Base-by-base conservation (phyloP, 2,329 filamentous ascomycete genomes). In the Penicillium italicum region DNA sequence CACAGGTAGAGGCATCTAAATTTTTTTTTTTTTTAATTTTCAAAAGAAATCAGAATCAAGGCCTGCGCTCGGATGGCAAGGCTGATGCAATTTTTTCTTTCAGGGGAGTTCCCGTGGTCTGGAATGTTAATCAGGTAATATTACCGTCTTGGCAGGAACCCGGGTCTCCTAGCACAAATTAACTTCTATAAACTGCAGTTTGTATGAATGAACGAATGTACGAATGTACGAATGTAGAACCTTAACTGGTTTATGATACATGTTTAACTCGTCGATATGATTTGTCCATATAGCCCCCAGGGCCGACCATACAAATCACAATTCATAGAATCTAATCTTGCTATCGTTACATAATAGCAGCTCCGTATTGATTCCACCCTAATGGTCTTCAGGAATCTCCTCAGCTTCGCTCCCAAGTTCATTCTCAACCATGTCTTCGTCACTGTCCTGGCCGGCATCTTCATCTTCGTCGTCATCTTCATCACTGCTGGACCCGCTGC, bases 391-490 rank as follows among this genome's bases (percentile, higher is more conserved):
- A n/a, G 48, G 16, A 20, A 74, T 63, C 54, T 77, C 72, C 56
- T 77, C 77, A 18, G 72, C 74, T 61, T 77, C 73, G 60, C 74
- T 77, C 20, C 74, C 76, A 42, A 77, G 67, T 57, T 78, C 75
- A n/a, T 74, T 69, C 26, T 69, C 66, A 16, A 77, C 65, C 36
- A 66, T 62, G 30, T 66, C 71, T 43, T 69, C 70, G 14, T 63
- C 67, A 37, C 69, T 66, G 26, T 66, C 65, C 12, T 66, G 62
- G 2, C 63, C 65, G 7, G 69, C 65, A 30, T 66, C 61, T 1
- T 67, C 68, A 16, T 67, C 26, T 5, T 28, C 26, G 8, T 28
- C 26, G 5, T 28, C 26, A 28, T 66, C 65, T 24, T 69, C 74
- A n/a, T 76, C 76, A 58, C 71, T 75, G 53, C 71, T 76, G 7